Conservation (phyloP, 2,329 filamentous ascomycete genomes). For the Colletotrichum graminicola region DNA sequence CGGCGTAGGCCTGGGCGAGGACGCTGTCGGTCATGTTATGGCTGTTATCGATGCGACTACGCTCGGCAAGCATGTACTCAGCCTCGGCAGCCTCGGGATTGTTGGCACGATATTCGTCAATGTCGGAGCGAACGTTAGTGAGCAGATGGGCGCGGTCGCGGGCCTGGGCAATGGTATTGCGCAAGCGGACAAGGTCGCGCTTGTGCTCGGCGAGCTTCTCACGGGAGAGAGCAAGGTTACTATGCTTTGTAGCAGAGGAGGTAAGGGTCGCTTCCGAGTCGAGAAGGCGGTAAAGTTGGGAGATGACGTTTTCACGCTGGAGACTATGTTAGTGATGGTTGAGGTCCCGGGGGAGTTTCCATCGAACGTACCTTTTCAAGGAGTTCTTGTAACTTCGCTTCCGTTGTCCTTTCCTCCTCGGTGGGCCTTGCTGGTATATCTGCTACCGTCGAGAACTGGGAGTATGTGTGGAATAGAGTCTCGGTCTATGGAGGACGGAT, state of each 20-base stretch:
- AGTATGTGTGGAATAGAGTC: slow-evolving; percentile 84
- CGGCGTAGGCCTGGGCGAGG: slow-evolving; percentile 93
- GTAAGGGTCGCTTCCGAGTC: slow-evolving; percentile 91
- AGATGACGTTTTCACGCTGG: slow-evolving; percentile 84
- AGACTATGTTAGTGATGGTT: slow-evolving; percentile 12
- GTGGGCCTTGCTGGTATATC: slow-evolving; percentile 86
- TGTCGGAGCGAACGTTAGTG: slow-evolving; percentile 90
- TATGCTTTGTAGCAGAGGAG: slow-evolving; percentile 95
- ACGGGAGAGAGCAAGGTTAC: slow-evolving; percentile 90
- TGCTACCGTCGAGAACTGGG: slow-evolving; percentile 86
- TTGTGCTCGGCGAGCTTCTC: slow-evolving; percentile 91
- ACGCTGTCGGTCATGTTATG: slow-evolving; percentile 92
- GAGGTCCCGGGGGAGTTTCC: background rate
- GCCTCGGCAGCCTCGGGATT: slow-evolving; percentile 88
- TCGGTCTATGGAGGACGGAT: slow-evolving; percentile 75
- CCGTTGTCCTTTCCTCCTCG: slow-evolving; percentile 84
- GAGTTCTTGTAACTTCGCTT: slow-evolving; percentile 85
- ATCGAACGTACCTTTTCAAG: slow-evolving; percentile 77
- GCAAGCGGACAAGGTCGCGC: slow-evolving; percentile 82
- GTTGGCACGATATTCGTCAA: slow-evolving; percentile 85
- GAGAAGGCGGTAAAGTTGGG: slow-evolving; percentile 87
- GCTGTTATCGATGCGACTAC: slow-evolving; percentile 86
- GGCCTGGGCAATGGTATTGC: slow-evolving; percentile 78
- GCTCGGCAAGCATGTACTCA: slow-evolving; percentile 97
- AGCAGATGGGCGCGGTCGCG: slow-evolving; percentile 92